These are phyloP conservation scores for Leptomonas seymouri DNA, from an alignment of 208 protist species.

Conservation along the genomic window DNA sequence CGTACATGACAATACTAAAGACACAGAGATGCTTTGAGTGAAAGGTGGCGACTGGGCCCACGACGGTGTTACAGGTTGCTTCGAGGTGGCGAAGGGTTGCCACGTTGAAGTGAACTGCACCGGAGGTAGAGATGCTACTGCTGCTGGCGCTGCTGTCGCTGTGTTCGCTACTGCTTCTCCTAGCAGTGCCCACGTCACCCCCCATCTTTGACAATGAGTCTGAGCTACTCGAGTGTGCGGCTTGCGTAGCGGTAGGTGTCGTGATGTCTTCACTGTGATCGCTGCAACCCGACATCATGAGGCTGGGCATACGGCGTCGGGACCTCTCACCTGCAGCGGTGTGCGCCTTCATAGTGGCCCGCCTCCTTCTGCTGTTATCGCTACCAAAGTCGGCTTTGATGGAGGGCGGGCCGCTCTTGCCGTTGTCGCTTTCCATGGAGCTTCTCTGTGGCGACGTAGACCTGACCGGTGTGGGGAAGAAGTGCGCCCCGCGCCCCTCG, in stretches of 20 bases:
- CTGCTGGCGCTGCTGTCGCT: background rate
- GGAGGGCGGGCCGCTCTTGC: background rate
- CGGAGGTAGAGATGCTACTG: slow-evolving; percentile 4
- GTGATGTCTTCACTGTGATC: slow-evolving; percentile 8
- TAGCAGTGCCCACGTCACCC: background rate
- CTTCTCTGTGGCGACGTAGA: too few species aligned
- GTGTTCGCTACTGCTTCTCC: background rate
- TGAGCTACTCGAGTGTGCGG: slow-evolving; percentile 3
- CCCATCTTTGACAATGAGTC: background rate
- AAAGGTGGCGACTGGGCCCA: slow-evolving; percentile 56
- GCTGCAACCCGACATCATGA: slow-evolving; percentile 1
- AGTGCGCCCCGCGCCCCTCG: background rate
- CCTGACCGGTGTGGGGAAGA: too few species aligned
- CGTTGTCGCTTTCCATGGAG: background rate
- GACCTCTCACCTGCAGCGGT: background rate
- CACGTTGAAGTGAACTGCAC: slow-evolving; percentile 48
- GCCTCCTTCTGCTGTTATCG: background rate
- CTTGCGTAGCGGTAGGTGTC: slow-evolving; percentile 5
- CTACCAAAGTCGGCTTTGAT: background rate
- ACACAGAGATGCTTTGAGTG: slow-evolving; percentile 70
- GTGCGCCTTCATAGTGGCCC: background rate
- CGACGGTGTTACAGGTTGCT: slow-evolving; percentile 59
- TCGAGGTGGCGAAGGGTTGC: slow-evolving; percentile 43
- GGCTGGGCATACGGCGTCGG: background rate
- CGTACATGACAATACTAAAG: slow-evolving; percentile 77